A percentile compares a stretch with the other conserved stretches of the same genome.
Conservation (phyloP, 306 rosid species). For the Myrica gale region DNA sequence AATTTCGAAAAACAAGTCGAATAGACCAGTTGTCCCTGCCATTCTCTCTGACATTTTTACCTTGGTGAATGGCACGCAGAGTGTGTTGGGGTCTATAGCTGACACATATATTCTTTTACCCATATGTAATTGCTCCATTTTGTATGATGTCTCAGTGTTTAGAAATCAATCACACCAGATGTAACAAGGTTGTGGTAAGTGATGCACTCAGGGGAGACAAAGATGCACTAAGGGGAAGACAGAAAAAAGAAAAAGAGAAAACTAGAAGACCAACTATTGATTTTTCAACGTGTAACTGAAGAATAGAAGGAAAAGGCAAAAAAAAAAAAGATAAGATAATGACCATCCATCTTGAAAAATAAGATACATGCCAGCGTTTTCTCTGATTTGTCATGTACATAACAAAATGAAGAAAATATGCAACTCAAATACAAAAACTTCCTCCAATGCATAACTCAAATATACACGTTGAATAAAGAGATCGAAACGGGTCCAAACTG, state of each 20-base stretch:
- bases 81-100: slow-evolving; percentile 27
- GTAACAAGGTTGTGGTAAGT: too few relatives aligned
- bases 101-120: slow-evolving; percentile 10
- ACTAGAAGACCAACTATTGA: not conserved
- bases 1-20: slow-evolving; percentile 79
- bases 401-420: not conserved
- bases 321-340: not conserved
- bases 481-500: too few relatives aligned
- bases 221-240: too few relatives aligned
- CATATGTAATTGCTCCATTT: slow-evolving; percentile 32
- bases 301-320: too few relatives aligned
- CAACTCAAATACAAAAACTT: too few relatives aligned
- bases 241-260: too few relatives aligned
- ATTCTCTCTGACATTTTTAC: slow-evolving; percentile 45
- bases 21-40: slow-evolving; percentile 72
- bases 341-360: not conserved
- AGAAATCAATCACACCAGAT: too few relatives aligned
- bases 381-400: not conserved
- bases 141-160: slow-evolving; percentile 11
- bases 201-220: not conserved
- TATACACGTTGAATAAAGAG: too few relatives aligned
- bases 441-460: too few relatives aligned
- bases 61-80: slow-evolving; percentile 10
- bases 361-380: not conserved
- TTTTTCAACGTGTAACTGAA: not conserved